Conservation (phyloP, 2,329 filamentous ascomycete species). For the Fusarium sp. region DNA sequence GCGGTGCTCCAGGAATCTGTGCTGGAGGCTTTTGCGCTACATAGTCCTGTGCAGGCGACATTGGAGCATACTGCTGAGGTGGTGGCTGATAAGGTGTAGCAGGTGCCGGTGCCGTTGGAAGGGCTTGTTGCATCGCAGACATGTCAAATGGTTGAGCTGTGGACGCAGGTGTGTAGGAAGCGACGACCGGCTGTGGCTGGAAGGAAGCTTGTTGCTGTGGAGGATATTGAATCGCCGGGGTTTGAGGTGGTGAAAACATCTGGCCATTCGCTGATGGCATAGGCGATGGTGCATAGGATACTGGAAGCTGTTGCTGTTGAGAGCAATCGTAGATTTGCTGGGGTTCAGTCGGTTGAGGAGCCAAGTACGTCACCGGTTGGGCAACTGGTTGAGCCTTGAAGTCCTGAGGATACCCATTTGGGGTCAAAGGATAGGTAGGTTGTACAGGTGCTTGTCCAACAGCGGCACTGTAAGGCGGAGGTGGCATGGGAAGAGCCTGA, state of each 20-base stretch:
- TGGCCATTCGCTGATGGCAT: not conserved
- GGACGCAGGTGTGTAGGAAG: not conserved
- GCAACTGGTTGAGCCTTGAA: not conserved
- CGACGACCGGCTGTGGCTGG: not conserved
- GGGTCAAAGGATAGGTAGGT: not conserved
- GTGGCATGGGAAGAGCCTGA: conserved; percentile 19
- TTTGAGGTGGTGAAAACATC: conserved; percentile 17
- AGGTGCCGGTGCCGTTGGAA: not conserved
- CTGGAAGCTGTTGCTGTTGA: not conserved
- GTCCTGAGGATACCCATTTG: conserved; percentile 16
- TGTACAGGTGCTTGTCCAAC: not conserved
- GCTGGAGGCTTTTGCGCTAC: not conserved
- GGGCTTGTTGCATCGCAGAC: conserved; percentile 24
- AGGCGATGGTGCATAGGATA: not conserved
- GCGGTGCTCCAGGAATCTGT: not conserved
- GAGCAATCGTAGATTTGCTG: conserved; percentile 15
- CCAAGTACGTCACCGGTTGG: not conserved
- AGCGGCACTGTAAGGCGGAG: conserved; percentile 28
- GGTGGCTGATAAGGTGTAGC: not conserved
- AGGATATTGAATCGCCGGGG: not conserved
- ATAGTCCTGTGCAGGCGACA: not conserved
- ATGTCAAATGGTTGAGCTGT: conserved; percentile 23
- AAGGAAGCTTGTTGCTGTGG: not conserved
- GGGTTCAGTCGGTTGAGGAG: not conserved
- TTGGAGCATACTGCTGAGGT: not conserved